Conservation (phyloP, 2,329 filamentous ascomycete genomes). For the Exserohilum turcica region DNA sequence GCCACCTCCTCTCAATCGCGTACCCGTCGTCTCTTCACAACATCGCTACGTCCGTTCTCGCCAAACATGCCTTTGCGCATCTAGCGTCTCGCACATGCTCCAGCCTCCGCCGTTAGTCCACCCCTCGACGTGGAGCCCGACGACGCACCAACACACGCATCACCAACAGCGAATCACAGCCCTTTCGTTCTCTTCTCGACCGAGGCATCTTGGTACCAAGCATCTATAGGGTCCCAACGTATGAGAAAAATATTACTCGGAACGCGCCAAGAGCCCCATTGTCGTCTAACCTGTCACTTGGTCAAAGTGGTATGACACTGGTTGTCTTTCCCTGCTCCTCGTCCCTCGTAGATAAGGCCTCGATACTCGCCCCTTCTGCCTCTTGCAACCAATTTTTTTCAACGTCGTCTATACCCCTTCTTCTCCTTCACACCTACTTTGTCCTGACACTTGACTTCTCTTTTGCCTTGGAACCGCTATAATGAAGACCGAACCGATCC, state of each 20-base stretch:
- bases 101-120: constrained; percentile 7
- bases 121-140: constrained; percentile 12
- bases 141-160: neutral
- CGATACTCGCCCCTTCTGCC: neutral
- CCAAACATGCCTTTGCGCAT: too few relatives aligned
- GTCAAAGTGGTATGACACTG: constrained; percentile 12
- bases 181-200: constrained; percentile 12
- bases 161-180: constrained; percentile 20
- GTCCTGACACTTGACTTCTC: neutral
- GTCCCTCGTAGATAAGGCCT: constrained; percentile 9
- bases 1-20: too few relatives aligned
- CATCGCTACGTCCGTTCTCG: too few relatives aligned
- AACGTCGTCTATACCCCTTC: neutral
- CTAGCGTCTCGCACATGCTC: neutral
- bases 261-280: constrained; percentile 10
- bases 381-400: neutral
- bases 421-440: neutral
- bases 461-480: neutral
- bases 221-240: constrained; percentile 13
- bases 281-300: constrained; percentile 19
- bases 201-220: constrained; percentile 26
- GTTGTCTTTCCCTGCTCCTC: neutral
- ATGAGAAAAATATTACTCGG: constrained; percentile 10
- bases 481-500: constrained; percentile 56
- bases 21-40: too few relatives aligned